phyloP scores from a whole-genome alignment of 2,329 filamentous ascomycete genomes.

The Immersiporthe knoxdaviesiana region DNA sequence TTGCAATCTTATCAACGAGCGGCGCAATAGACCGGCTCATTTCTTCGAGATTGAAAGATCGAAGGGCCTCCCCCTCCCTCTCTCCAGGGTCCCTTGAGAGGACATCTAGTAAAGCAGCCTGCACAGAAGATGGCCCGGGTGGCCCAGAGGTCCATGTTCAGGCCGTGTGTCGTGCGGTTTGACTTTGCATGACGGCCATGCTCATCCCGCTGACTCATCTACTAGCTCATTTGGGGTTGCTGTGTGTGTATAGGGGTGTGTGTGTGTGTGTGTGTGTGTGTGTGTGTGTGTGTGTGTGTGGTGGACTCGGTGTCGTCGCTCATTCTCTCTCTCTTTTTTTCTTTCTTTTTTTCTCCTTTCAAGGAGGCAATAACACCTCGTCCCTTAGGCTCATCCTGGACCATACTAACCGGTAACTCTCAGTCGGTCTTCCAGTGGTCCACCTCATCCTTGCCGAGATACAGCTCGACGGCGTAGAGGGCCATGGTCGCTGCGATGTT shows the following conservation, averaged over 20 bases:
- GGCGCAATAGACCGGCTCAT: not conserved
- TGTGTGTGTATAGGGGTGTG: no score
- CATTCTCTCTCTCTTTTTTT: not conserved
- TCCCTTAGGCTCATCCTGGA: not conserved
- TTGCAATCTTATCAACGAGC: not conserved
- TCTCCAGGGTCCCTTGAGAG: not conserved
- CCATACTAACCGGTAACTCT: constrained; percentile 43
- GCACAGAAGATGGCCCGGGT: not conserved
- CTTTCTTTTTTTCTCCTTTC: no score
- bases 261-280: no score
- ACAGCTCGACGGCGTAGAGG: constrained; percentile 87
- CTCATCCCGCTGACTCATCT: not conserved
- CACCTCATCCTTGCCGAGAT: constrained; percentile 80
- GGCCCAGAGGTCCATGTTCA: not conserved
- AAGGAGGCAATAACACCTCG: not conserved
- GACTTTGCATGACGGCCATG: not conserved
- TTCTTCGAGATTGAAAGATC: not conserved
- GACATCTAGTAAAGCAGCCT: not conserved
- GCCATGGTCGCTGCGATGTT: constrained; percentile 89
- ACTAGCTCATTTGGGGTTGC: not conserved
- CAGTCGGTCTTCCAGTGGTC: constrained; percentile 97
- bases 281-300: no score
- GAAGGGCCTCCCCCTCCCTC: not conserved
- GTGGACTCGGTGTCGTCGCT: not conserved
- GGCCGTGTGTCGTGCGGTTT: not conserved